Percentiles rank a stretch among this genome's conserved stretches.
phyloP scores from a whole-genome alignment of 768 basidiomycete genomes.

The Crucibulum laeve region DNA sequence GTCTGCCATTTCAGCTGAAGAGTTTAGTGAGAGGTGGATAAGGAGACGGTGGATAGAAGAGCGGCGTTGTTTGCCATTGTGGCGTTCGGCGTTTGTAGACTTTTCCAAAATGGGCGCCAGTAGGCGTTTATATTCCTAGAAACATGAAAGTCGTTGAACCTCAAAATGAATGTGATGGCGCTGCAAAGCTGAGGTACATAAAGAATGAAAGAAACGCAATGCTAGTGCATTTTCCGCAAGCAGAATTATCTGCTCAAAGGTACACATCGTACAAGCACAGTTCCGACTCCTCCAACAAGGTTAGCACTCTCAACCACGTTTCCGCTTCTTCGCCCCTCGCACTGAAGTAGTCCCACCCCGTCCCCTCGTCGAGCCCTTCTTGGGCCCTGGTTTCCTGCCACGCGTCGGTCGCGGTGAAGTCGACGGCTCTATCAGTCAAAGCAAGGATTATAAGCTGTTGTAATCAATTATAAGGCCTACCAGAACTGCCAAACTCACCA shows the following conservation, averaged over 20 bases:
- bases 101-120: too few species aligned
- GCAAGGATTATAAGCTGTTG: not conserved
- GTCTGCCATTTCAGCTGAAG: too few species aligned
- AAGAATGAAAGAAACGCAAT: too few species aligned
- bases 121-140: too few species aligned
- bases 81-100: too few species aligned
- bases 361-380: constrained; percentile 1
- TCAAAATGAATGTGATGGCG: too few species aligned
- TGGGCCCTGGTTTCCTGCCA: not conserved
- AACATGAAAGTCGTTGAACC: too few species aligned
- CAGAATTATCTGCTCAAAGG: too few species aligned
- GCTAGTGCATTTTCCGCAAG: too few species aligned
- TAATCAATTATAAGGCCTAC: not conserved
- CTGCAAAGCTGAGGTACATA: too few species aligned
- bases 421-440: not conserved
- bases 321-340: constrained; percentile 9
- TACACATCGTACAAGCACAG: not conserved
- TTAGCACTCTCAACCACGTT: not conserved
- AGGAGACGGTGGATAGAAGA: too few species aligned
- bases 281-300: not conserved
- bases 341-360: constrained; percentile 5
- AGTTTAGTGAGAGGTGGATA: constrained; percentile 8
- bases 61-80: too few species aligned
- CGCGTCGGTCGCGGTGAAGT: not conserved
- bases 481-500: constrained; percentile 31